Base-by-base conservation (phyloP, 2,329 filamentous ascomycete species). In the Beauveria rudraprayagi region DNA sequence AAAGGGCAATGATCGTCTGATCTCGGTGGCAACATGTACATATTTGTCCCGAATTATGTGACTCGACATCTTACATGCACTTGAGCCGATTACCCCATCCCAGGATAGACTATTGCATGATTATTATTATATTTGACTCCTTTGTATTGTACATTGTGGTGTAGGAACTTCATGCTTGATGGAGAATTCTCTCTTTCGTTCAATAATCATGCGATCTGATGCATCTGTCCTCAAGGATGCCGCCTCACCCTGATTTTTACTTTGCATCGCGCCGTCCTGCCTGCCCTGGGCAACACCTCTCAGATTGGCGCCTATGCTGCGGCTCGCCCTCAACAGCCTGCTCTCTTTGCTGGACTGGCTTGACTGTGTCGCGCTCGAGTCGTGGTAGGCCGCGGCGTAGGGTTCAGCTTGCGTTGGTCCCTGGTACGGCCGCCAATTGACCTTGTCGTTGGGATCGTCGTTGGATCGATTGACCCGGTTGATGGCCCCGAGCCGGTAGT, bases 401-500 rank as follows among this genome's bases (percentile, higher is more conserved):
- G 43, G 34, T 14, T 56, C 58, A 3, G 51, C n/a, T 7, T n/a
- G 50, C 34, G 44, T 44, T 7, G 44, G 52, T 2, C 50, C 57
- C 44, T 51, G 53, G 2, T 56, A 52, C 37, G 60, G 60, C 6
- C 60, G 44, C 60, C 60, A 61, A 37, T n/a, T 57, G n/a, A 61
- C 43, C 2, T 46, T 61, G 37, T 61, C 46, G 44, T 61, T 48
- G n/a, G 17, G 26, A 40, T 48, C 44, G 22, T 40, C 16, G 6
- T 11, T 19, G 9, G 41, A 17, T 8, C 24, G 41, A n/a, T n/a
- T 37, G 14, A 28, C 10, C 11, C 40, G 17, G 9, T 55, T 62
- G 34, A 62, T 55, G 47, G 51, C 28, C n/a, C 60, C 62, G 48
- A 64, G 63, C 1, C 60, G 30, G 56, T 61, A 62, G 3, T 62